phyloP scores from a whole-genome alignment of 805 yeast species.

The Candida parachauliodes region DNA sequence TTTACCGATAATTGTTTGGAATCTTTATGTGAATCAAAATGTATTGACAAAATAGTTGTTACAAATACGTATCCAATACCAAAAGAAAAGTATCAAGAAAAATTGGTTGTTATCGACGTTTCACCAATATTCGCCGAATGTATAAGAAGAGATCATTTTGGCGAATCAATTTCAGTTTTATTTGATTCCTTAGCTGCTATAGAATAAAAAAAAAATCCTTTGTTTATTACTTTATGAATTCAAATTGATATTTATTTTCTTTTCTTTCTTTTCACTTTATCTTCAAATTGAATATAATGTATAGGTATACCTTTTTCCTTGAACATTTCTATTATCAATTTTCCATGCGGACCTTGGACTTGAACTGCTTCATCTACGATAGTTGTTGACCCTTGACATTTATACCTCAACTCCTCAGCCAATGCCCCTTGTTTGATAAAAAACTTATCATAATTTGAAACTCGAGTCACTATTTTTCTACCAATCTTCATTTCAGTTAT shows the following conservation, averaged over 20 bases:
- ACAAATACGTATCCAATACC: conserved; percentile 94
- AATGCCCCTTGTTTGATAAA: conserved; percentile 60
- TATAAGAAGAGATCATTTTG: conserved; percentile 97
- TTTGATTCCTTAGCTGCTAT: conserved; percentile 79
- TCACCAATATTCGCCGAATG: conserved; percentile 97
- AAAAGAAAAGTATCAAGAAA: conserved; percentile 50
- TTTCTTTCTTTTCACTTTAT: conserved; percentile 54
- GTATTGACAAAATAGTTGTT: conserved; percentile 87
- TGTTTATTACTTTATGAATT: no score
- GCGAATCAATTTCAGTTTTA: conserved; percentile 90
- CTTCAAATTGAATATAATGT: conserved; percentile 62
- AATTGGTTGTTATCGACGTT: conserved; percentile 85
- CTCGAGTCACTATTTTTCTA: conserved; percentile 71
- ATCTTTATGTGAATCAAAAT: conserved; percentile 68
- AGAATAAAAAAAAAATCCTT: no score
- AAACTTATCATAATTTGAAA: conserved; percentile 66
- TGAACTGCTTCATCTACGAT: conserved; percentile 63
- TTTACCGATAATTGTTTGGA: conserved; percentile 86
- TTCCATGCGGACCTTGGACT: conserved; percentile 89
- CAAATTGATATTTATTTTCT: conserved; percentile 1
- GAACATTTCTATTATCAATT: conserved; percentile 55
- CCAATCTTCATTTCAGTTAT: conserved; percentile 77
- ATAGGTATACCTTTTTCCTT: conserved; percentile 59
- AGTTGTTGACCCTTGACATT: conserved; percentile 88
- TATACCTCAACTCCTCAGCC: conserved; percentile 65